A percentile compares a stretch with the other conserved stretches of the same genome.
phyloP scores from a whole-genome alignment of 1,284 basidiomycete genomes.

The Cerrena zonata region DNA sequence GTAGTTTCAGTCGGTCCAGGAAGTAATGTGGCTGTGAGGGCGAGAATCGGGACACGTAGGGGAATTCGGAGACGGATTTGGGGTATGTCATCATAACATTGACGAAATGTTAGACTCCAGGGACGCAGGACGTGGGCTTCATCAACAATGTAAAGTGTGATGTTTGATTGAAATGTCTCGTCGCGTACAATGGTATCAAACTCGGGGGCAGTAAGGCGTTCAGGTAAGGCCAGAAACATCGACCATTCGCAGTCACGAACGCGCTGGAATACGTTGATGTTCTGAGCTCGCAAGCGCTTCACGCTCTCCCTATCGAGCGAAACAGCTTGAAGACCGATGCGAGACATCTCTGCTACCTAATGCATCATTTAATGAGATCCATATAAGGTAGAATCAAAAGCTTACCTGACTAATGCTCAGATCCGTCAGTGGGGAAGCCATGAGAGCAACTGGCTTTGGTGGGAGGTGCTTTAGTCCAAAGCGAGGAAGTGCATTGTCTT shows the following conservation, averaged over 20 bases:
- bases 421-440: slow-evolving; percentile 1
- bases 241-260: neutral
- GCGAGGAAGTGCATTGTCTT: neutral
- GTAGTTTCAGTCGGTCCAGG: slow-evolving; percentile 9
- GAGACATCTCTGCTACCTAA: slow-evolving; percentile 7
- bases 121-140: slow-evolving; percentile 24
- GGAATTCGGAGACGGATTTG: slow-evolving; percentile 16
- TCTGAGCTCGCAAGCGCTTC: neutral
- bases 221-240: slow-evolving; percentile 11
- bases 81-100: slow-evolving; percentile 16
- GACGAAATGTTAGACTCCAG: slow-evolving; percentile 24
- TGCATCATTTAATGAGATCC: slow-evolving; percentile 2
- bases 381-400: neutral
- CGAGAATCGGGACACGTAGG: slow-evolving; percentile 16
- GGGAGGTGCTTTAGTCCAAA: slow-evolving; percentile 1
- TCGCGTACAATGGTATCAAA: slow-evolving; percentile 15
- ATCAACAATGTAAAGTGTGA: slow-evolving; percentile 21
- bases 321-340: slow-evolving; percentile 3
- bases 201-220: slow-evolving; percentile 11
- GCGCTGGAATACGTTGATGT: slow-evolving; percentile 1
- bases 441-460: neutral
- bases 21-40: slow-evolving; percentile 24
- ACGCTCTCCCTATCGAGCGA: slow-evolving; percentile 4
- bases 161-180: slow-evolving; percentile 14
- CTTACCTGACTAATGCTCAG: slow-evolving; percentile 1